Evolutionary conservation across 495 filamentous ascomycete species (phyloP).

Genomic region (Recurvomyces mirabilis): DNA sequence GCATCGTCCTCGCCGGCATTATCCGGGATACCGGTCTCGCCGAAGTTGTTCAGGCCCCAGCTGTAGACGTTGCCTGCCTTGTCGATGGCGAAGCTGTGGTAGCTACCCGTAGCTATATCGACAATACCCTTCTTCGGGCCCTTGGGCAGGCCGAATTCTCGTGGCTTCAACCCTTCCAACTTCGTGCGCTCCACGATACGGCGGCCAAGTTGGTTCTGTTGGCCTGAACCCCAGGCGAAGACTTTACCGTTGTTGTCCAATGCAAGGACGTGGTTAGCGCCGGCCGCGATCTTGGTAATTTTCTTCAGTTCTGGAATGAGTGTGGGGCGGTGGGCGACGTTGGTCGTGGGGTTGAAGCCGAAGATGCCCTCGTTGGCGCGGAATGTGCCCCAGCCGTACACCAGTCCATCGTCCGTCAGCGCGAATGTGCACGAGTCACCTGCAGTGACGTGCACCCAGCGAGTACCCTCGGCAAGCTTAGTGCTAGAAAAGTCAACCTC

Average conservation of each 20-base stretch:
- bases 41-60: slow-evolving; percentile 85
- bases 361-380: slow-evolving; percentile 55
- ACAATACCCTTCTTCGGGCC: slow-evolving; percentile 39
- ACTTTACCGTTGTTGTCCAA: slow-evolving; percentile 54
- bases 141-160: slow-evolving; percentile 52
- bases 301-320: slow-evolving; percentile 47
- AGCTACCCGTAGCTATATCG: slow-evolving; percentile 50
- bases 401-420: slow-evolving; percentile 50
- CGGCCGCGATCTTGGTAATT: slow-evolving; percentile 48
- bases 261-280: slow-evolving; percentile 62
- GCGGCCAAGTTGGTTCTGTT: slow-evolving; percentile 67
- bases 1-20: slow-evolving; percentile 57
- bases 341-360: slow-evolving; percentile 44
- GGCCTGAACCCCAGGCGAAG: slow-evolving; percentile 60
- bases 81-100: slow-evolving; percentile 69
- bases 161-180: slow-evolving; percentile 51
- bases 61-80: slow-evolving; percentile 58
- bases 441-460: slow-evolving; percentile 49
- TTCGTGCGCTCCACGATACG: slow-evolving; percentile 51
- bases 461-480: slow-evolving; percentile 37
- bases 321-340: slow-evolving; percentile 35
- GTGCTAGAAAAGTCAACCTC: slow-evolving; percentile 31
- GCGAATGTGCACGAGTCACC: slow-evolving; percentile 53
- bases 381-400: slow-evolving; percentile 67
- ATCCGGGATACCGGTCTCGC: slow-evolving; percentile 60